Conservation (phyloP, 495 filamentous ascomycete species). For the Geopyxis carbonaria region DNA sequence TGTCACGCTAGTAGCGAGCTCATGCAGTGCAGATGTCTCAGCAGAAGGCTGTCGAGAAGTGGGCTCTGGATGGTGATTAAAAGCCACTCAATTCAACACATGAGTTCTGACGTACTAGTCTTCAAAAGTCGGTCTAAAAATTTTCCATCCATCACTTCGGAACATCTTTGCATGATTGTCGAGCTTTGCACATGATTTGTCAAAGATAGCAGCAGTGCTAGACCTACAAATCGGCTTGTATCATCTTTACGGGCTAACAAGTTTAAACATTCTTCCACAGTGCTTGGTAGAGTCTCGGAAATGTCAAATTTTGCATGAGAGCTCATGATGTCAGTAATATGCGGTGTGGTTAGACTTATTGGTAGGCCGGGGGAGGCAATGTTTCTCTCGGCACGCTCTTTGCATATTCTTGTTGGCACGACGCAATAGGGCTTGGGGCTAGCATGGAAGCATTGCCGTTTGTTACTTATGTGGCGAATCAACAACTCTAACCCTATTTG, state of each 20-base stretch:
- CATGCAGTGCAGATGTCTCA: conserved; percentile 40
- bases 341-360: too few relatives aligned
- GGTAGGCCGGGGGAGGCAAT: too few relatives aligned
- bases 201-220: conserved; percentile 44
- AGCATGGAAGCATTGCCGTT: too few relatives aligned
- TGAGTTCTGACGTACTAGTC: conserved; percentile 25
- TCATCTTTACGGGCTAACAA: conserved; percentile 41
- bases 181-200: conserved; percentile 37
- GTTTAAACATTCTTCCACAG: conserved; percentile 18
- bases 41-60: conserved; percentile 25
- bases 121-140: conserved; percentile 44
- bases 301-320: too few relatives aligned
- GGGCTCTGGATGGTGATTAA: conserved; percentile 16
- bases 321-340: too few relatives aligned
- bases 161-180: conserved; percentile 27
- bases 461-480: too few relatives aligned
- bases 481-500: too few relatives aligned
- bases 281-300: too few relatives aligned
- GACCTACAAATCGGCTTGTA: conserved; percentile 46
- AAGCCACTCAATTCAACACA: background rate
- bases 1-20: conserved; percentile 41
- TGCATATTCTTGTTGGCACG: too few relatives aligned
- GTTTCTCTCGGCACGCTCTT: too few relatives aligned
- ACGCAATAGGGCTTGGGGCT: too few relatives aligned
- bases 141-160: conserved; percentile 39